Base-by-base conservation (phyloP, 2,329 filamentous ascomycete species). In the Calonectria multiphialidica region DNA sequence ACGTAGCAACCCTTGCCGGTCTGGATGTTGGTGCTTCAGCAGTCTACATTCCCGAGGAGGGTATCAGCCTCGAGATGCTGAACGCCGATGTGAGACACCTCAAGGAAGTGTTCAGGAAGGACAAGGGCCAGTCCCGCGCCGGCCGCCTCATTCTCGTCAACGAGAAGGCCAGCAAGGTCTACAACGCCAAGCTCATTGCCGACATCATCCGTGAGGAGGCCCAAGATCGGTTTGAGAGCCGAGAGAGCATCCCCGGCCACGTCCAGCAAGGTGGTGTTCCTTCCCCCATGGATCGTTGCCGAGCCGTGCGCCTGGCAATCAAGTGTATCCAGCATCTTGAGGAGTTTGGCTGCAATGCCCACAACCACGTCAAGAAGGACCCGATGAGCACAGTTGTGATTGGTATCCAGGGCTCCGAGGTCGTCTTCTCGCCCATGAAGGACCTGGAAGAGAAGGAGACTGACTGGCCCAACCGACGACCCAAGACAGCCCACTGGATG, bases 91-190 rank as follows among this genome's bases (percentile, higher is more conserved):
- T 99, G 78, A 92, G 93, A 72, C 94, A 97, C 82, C 89, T 99
- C 44, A 95, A 96, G 76, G 88, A 96, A 18, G 93, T 95, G 69
- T 99, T 99, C 85, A 87, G 90, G 16, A 90, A 93, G 72, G 97
- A 99, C 86, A 93, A 92, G 80, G 97, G 97, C 70, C 94, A 97
- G 83, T 95, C 93, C 59, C 93, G 96, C 67, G 96, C 96, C 0
- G 97, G 97, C 42, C 96, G 98, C 77, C 90, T 98, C 73, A 97
- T 99, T 75, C 91, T 99, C n/a, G 92, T 98, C 82, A 98, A 98
- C 84, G 97, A 99, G 84, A 96, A 95, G 84, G 94, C 97, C 8
- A 97, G 94, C 80, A 92, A 90, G 79, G 96, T 96, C 18, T 98
- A 98, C 88, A 94, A 90, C 62, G 98, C 97, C 21, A 95, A 98